A percentile compares a stretch with the other conserved stretches of the same genome.
Conservation (phyloP, 345 rosid genomes). For the Melastoma malabathricum region DNA sequence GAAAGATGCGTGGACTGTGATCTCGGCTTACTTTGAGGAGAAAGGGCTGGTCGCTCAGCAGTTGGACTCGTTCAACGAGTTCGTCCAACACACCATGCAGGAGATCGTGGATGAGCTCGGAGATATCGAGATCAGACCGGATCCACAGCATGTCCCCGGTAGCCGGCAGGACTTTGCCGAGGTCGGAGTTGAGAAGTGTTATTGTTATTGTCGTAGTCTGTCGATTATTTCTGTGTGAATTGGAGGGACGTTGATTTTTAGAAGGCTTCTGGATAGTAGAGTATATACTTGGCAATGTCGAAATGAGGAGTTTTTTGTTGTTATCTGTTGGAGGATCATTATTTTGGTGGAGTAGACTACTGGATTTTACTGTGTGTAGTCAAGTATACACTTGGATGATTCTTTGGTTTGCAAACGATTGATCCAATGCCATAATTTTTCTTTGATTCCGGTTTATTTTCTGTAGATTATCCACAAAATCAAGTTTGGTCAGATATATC, state of each 20-base stretch:
- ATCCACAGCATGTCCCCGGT: conserved; percentile 94
- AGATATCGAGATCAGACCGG: conserved; percentile 91
- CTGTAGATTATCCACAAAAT: conserved; percentile 92
- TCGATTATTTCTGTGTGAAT: too few species aligned
- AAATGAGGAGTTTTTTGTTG: too few species aligned
- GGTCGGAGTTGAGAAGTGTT: conserved; percentile 21
- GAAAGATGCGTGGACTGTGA: conserved; percentile 93
- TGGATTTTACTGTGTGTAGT: too few species aligned
- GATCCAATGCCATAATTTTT: too few species aligned
- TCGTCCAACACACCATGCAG: conserved; percentile 94
- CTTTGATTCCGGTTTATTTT: background rate
- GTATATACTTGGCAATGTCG: too few species aligned
- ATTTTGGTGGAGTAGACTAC: too few species aligned
- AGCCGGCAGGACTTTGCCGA: conserved; percentile 84
- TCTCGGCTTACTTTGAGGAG: conserved; percentile 90
- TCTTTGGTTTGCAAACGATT: too few species aligned
- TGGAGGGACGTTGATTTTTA: background rate
- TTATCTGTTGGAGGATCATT: too few species aligned
- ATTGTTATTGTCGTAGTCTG: too few species aligned
- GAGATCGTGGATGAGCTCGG: conserved; percentile 89
- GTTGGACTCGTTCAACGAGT: conserved; percentile 91
- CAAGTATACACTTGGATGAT: too few species aligned
- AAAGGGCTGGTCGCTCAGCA: conserved; percentile 91
- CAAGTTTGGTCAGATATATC: conserved; percentile 86
- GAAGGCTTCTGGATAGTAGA: too few species aligned